Base-by-base conservation (phyloP, 495 filamentous ascomycete species). In the Penicillium daleae region DNA sequence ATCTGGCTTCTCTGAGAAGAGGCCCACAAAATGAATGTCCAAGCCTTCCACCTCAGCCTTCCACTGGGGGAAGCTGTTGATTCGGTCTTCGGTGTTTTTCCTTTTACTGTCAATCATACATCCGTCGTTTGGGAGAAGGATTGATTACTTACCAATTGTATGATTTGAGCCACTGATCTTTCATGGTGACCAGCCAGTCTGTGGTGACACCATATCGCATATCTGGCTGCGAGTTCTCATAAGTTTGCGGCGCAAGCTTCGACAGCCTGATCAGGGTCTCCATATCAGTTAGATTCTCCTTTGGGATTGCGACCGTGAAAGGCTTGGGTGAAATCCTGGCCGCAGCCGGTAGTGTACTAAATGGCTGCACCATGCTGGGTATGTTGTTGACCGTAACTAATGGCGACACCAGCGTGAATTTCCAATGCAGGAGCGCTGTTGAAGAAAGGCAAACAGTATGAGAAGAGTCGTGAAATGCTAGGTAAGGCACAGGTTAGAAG, bases 51-150 rank as follows among this genome's bases (percentile, higher is more conserved):
- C 73, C 3, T 73, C 65, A 10, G 78, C 75, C 0, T 67, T 85
- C 74, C 81, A 91, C 62, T 92, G 84, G 3, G 88, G 86, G 63
- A 88, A 84, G 10, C 69, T 78, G 74, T 92, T 91, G 56, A 88
- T 85, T 35, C 78, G 77, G 12, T 74, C 63, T 66, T 90, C 87
- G 13, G 73, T 69, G 8, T 77, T 65, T 65, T 81, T 79, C 84
- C 82, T 83, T 19, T 46, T 26, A n/a, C 9, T 2, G 8, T 49
- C 42, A 32, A 48, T 1, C 19, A 9, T n/a, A 58, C 19, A 13
- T 21, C 9, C 42, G 0, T 6, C 21, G n/a, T 22, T 9, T 12
- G 9, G 17, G 17, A 15, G 19, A 10, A 46, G 9, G 10, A 9
- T 46, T 22, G 9, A 22, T 46, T 3, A 13, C 19, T 40, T 70